Base-by-base conservation (phyloP, 345 rosid species). In the Psidium guajava region DNA sequence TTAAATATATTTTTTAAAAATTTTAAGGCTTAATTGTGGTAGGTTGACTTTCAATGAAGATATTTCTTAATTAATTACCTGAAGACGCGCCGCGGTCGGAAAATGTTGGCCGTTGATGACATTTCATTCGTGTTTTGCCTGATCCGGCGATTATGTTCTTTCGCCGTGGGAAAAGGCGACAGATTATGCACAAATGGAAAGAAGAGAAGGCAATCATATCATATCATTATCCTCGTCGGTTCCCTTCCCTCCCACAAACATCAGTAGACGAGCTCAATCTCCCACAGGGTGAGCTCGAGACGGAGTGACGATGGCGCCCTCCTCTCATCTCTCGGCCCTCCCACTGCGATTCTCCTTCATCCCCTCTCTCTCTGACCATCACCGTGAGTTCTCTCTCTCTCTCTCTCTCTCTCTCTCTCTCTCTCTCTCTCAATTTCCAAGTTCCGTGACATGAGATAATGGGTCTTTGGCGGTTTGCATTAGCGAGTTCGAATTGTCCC, bases 311-410 rank as follows among this genome's bases (percentile, higher is more conserved):
- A 85, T 87, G 53, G 64, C 87, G 57, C 84, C 88, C 82, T 88
- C 90, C 82, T 85, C 88, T 83, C 88, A 84, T 73, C 87, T 88
- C 85, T 89, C 90, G 5, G 85, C 89, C 36, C 56, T 88, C 44
- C 90, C 91, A 0, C 89, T 81, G 6, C 89, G 87, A 3, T 85
- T 87, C 47, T 84, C 91, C 80, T 75, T 83, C 36, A 49, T 87
- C 53, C 73, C 88, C 15, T 27, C 77, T 59, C 11, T 80, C n/a
- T 75, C 89, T 27, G 32, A 49, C 14, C 16, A 15, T 40, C 87
- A 82, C 85, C 51, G 95, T 93, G 25, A 89, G 93, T 81, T 84
- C 50, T 44, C 52, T 54, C 54, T 42, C 32, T 61, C 80, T 86
- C 11, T 18, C 49, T 82, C 50, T 82, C 80, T 84, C 50, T 44